These are phyloP conservation scores for Ochetophila trinervis DNA, from an alignment of 306 rosid genomes.

Conservation along the genomic window DNA sequence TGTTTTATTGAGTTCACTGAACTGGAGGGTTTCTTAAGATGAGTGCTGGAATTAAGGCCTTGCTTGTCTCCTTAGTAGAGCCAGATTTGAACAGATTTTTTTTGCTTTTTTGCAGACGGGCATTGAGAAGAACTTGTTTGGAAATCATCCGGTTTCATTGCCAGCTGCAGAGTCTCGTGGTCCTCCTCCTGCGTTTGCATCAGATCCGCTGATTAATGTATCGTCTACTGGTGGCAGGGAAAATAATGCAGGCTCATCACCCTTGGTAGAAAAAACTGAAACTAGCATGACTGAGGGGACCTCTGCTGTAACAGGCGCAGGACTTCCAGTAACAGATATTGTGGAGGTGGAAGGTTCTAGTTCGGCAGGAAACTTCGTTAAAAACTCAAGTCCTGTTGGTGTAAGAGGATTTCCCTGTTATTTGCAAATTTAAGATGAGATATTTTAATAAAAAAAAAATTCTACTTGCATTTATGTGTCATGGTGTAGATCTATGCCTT, in stretches of 20 bases:
- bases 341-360: slow-evolving; percentile 70
- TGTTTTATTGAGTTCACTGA: not conserved
- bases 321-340: slow-evolving; percentile 57
- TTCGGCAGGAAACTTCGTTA: slow-evolving; percentile 60
- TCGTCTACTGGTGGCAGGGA: slow-evolving; percentile 34
- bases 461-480: slow-evolving; percentile 22
- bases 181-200: slow-evolving; percentile 91
- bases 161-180: slow-evolving; percentile 54
- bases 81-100: slow-evolving; percentile 16
- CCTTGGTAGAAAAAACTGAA: slow-evolving; percentile 28
- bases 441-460: slow-evolving; percentile 18
- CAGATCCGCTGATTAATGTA: slow-evolving; percentile 62
- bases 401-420: slow-evolving; percentile 46
- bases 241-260: slow-evolving; percentile 40
- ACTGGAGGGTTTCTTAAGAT: not conserved
- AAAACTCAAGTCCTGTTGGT: slow-evolving; percentile 71
- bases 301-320: slow-evolving; percentile 48
- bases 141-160: slow-evolving; percentile 81
- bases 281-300: slow-evolving; percentile 33
- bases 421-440: slow-evolving; percentile 15
- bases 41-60: slow-evolving; percentile 10
- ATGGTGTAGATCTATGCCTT: slow-evolving; percentile 7
- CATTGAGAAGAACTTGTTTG: slow-evolving; percentile 87
- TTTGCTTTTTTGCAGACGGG: slow-evolving; percentile 70
- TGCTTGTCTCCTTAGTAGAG: slow-evolving; percentile 2